Percentiles rank a stretch among this genome's conserved stretches.
phyloP scores from a whole-genome alignment of 1,284 basidiomycete species.

The Sporisorium graminicola region DNA sequence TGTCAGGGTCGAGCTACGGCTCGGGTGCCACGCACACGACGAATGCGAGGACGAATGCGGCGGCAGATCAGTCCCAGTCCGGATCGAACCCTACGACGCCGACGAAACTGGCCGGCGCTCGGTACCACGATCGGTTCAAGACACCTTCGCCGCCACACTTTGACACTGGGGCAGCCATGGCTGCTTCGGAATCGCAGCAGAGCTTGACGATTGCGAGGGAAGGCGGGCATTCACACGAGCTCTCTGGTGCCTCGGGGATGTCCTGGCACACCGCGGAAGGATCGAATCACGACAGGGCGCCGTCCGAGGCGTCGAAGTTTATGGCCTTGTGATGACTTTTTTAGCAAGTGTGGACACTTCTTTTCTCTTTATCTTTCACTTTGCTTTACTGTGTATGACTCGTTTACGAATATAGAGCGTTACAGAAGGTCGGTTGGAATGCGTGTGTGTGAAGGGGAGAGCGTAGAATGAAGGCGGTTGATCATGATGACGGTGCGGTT shows the following conservation, averaged over 20 bases:
- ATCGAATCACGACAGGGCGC: slow-evolving; percentile 14
- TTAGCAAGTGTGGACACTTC: background rate
- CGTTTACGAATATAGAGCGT: background rate
- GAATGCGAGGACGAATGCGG: background rate
- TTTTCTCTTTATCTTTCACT: background rate
- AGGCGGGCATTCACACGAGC: slow-evolving; percentile 37
- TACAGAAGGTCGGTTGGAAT: background rate
- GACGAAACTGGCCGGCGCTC: slow-evolving; percentile 20
- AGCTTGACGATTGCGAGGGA: slow-evolving; percentile 4
- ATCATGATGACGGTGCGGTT: no score
- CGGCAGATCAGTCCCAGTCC: background rate
- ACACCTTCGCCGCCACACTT: slow-evolving; percentile 23
- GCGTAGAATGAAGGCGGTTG: no score
- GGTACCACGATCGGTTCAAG: slow-evolving; percentile 48
- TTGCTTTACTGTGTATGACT: background rate
- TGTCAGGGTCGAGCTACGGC: slow-evolving; percentile 22
- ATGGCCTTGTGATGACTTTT: slow-evolving; percentile 13
- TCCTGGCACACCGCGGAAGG: slow-evolving; percentile 47
- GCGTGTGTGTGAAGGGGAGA: background rate
- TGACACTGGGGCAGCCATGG: slow-evolving; percentile 1
- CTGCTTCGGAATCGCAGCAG: slow-evolving; percentile 10
- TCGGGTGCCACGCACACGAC: slow-evolving; percentile 20
- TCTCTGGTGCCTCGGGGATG: slow-evolving; percentile 26
- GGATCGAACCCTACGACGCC: slow-evolving; percentile 16
- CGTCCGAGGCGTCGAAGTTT: slow-evolving; percentile 32